Evolutionary conservation across 495 filamentous ascomycete genomes (phyloP), one percentile per base, ranked within the genome.

Genomic region (Amphirosellinia nigrospora): DNA sequence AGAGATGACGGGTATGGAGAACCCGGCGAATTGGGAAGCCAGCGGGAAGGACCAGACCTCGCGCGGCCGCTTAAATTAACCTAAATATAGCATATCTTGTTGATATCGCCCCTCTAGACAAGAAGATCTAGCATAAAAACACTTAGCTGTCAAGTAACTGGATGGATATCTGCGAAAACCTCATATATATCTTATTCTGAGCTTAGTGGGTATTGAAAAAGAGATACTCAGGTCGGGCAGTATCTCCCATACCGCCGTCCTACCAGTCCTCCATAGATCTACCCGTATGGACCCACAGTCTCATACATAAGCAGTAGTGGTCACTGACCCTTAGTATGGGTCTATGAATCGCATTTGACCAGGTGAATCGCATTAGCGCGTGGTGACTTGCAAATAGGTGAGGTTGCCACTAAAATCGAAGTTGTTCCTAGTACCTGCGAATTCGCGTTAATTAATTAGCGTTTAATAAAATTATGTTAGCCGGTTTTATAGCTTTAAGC

Each of bases 1-100:
- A 82, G 88, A 91, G 70, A 90, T 97, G 72, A 79, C 93, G 69
- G 86, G 86, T 56, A 85, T 86, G 71, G 80, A 80, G 63, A 74
- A 76, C 13, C 71, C 75, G 13, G 73, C 74, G 63, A 71, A 71
- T 48, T 78, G 74, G 74, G 74, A 76, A 64, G 72, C 69, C 19
- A 50, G 56, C 41, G 74, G 73, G 62, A 73, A 74, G 34, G 67
- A 73, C 34, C 71, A 70, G 59, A 23, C 10, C 7, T n/a, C 28
- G 36, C 19, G 39, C 32, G 9, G 7, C 46, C 0, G 23, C 39
- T n/a, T 36, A 5, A 11, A 39, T 23, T 19, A 38, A 19, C 19
- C 7, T 60, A 23, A 26, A 39, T 58, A 58, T 34, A 36, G 26
- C 53, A 36, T 36, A 58, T 21, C 16, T 2, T 58, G 9, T 19